Evolutionary conservation across 371 early-diverging fungal species (phyloP), one percentile per base, ranked within the genome.

Genomic region (Mortierella sp.): DNA sequence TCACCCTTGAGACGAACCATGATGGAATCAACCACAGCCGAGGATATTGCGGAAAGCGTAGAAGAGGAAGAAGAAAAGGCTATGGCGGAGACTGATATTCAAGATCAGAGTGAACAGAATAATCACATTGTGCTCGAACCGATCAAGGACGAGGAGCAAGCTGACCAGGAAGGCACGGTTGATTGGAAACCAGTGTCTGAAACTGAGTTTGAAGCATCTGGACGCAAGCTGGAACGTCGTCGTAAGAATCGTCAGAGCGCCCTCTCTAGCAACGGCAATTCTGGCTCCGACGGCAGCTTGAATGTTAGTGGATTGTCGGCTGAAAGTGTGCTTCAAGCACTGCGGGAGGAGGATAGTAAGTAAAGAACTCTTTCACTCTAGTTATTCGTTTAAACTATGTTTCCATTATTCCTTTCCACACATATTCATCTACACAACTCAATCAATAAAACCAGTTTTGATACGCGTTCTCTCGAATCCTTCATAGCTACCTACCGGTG

Each of bases 221-320:
- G 77, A 17, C 67, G 72, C 29, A 76, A 76, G 29, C 34, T 76
- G 34, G 77, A 76, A 34, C 63, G 77, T 12, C 63, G 77, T 0
- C 77, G 77, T 45, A 71, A 71, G 68, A 76, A 71, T 68, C 77
- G 77, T 1, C 60, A 59, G 68, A 74, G 75, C 37, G 58, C 53
- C 12, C 49, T 58, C 29, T 32, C 60, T 0, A 29, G 29, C 8
- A 51, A 9, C 32, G 63, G 43, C 10, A 43, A 26, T 17, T 1
- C 54, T 22, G 64, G 59, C 9, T 53, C 64, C 2, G 61, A 51
- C 2, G 15, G 5, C 15, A 19, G 68, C n/a, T 19, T 64, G 37
- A 49, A 64, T 35, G 54, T 66, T 28, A 42, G 61, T 22, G 65
- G 65, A 15, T 51, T 76, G 23, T 76, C 77, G 23, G 77, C 77